A percentile compares a stretch with the other conserved stretches of the same genome.
These are phyloP conservation scores for Xylaria sp. DNA, from an alignment of 2,329 filamentous ascomycete genomes.

Conservation along the genomic window DNA sequence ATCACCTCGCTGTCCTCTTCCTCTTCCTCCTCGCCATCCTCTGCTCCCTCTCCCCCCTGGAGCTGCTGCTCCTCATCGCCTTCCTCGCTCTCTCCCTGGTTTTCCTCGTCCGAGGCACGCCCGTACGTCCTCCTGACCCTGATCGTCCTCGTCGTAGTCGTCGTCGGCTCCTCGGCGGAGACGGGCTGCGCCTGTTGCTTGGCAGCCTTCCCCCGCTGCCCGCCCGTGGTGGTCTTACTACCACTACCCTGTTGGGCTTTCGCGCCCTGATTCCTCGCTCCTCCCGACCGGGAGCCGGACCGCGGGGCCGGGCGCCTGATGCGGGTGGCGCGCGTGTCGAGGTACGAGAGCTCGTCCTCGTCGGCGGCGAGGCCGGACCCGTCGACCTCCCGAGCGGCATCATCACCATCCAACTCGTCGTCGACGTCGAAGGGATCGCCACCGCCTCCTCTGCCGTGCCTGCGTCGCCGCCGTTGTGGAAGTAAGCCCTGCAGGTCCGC, in stretches of 20 bases:
- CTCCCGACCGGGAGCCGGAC: background rate
- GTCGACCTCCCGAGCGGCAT: too few species aligned
- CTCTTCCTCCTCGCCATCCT: slow-evolving; percentile 35
- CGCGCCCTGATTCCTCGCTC: background rate
- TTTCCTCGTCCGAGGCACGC: slow-evolving; percentile 61
- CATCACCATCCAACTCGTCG: slow-evolving; percentile 48
- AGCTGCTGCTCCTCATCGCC: slow-evolving; percentile 40
- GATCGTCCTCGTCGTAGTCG: too few species aligned
- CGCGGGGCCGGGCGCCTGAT: slow-evolving; percentile 7
- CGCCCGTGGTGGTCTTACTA: background rate
- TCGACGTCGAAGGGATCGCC: slow-evolving; percentile 45
- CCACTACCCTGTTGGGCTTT: too few species aligned
- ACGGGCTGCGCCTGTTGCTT: slow-evolving; percentile 21
- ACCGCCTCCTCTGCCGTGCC: slow-evolving; percentile 35
- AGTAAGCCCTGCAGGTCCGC: slow-evolving; percentile 58
- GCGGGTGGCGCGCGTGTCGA: slow-evolving; percentile 43
- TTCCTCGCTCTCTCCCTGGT: slow-evolving; percentile 44
- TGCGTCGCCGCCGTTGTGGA: slow-evolving; percentile 55
- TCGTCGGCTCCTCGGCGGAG: slow-evolving; percentile 9
- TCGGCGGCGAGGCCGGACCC: slow-evolving; percentile 51
- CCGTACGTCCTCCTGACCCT: slow-evolving; percentile 54
- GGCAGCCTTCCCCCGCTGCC: slow-evolving; percentile 15
- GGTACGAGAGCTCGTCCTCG: slow-evolving; percentile 60
- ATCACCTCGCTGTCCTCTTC: slow-evolving; percentile 42
- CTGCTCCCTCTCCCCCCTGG: slow-evolving; percentile 41